Evolutionary conservation across 495 filamentous ascomycete species (phyloP).

Genomic region (Terfezia claveryi): DNA sequence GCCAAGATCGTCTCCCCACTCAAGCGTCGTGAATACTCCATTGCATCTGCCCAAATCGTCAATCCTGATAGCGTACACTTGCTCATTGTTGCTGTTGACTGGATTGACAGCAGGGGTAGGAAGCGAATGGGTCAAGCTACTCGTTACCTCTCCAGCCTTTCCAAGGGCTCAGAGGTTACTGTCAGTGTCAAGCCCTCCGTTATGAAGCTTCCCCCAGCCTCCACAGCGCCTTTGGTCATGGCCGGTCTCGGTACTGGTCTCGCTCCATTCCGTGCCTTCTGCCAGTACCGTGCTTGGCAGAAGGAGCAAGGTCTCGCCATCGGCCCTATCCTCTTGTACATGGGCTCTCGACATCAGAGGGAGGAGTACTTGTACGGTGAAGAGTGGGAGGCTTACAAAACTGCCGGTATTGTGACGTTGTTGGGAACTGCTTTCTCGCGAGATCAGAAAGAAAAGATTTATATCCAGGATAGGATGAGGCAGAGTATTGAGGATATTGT

Average conservation of each 20-base stretch:
- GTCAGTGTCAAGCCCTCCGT: conserved; percentile 92
- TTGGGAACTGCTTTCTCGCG: conserved; percentile 88
- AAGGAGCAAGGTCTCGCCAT: conserved; percentile 88
- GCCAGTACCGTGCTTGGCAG: conserved; percentile 94
- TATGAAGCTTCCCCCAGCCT: conserved; percentile 78
- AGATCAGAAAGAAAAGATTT: conserved; percentile 95
- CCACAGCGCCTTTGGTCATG: conserved; percentile 85
- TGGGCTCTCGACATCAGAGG: conserved; percentile 87
- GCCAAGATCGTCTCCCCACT: conserved; percentile 70
- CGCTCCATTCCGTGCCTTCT: conserved; percentile 91
- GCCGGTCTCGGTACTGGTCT: conserved; percentile 95
- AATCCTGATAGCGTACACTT: conserved; percentile 69
- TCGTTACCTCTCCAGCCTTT: conserved; percentile 55
- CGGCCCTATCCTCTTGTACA: conserved; percentile 80
- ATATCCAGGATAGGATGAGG: conserved; percentile 96
- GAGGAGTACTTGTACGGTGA: conserved; percentile 98
- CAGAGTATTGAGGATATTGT: conserved; percentile 68
- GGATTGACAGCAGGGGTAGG: conserved; percentile 71
- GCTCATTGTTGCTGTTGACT: conserved; percentile 93
- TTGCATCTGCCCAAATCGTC: conserved; percentile 85
- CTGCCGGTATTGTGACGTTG: conserved; percentile 82
- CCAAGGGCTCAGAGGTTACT: conserved; percentile 52
- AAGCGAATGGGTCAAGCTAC: conserved; percentile 86
- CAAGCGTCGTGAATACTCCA: conserved; percentile 94
- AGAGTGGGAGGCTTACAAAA: conserved; percentile 97